Base-by-base conservation (phyloP, 192 early-diverging fungal species). In the Linnemannia elongata region DNA sequence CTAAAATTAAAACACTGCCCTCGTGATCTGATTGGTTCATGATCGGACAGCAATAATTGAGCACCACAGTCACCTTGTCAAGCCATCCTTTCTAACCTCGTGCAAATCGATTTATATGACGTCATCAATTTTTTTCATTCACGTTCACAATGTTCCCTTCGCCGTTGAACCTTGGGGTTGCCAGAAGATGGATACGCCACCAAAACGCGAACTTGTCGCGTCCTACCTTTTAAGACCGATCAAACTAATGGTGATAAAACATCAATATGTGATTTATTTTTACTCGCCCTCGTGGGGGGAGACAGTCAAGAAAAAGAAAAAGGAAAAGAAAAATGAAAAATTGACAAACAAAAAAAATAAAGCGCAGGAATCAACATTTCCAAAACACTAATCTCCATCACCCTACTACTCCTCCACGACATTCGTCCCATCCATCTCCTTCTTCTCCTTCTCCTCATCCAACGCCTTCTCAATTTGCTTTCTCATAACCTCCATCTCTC, bases 381-480 rank as follows among this genome's bases (percentile, higher is more conserved):
- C 57, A 45, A 45, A 13, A 10, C 44, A 45, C 44, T 13, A 0
- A 45, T 45, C 3, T 30, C 57, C 5, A 30, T 66, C 12, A 35
- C 12, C 24, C 33, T 3, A 66, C 60, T 15, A 0, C 12, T 27
- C 8, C 60, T 35, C 27, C 10, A 2, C 27, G 0, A 66, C n/a
- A 27, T 27, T 60, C 17, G n/a, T 60, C 55, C 6, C 55, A 33
- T 33, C 12, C 30, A 13, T 12, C 0, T 33, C 3, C 0, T 10
- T 13, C n/a, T 30, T 33, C 60, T 13, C 10, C 60, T 33, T 12
- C 13, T 33, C 27, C 10, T 8, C 6, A 2, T 15, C 6, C 74
- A 85, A 42, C 10, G 38, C 66, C 1, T 33, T 39, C 68, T 76
- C 54, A 18, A 85, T 75, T 55, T 69, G 69, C 35, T 63, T 30